Base-by-base conservation (phyloP, 352 stramenopile species). In the Phytophthora pinifolia region DNA sequence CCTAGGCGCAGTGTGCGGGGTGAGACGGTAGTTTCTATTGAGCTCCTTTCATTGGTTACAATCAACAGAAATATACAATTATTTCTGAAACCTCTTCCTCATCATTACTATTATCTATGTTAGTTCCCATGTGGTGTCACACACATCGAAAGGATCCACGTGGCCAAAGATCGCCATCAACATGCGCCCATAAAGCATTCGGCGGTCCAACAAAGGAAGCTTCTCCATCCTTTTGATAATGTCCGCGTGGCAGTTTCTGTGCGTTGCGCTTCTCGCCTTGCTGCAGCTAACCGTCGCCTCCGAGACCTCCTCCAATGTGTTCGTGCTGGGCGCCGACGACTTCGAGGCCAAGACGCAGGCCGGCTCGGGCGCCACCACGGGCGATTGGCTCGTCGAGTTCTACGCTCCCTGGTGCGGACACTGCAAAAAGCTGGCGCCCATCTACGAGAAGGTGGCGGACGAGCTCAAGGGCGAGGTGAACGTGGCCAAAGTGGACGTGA, bases 331-430 rank as follows among this genome's bases (percentile, higher is more conserved):
- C 9, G 67, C 65, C 20, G 69, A 61, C 32, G 89, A 88, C 72
- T 97, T 97, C 56, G 89, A 97, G 68, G 79, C 94, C 69, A 53
- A 91, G 55, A 97, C 89, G 52, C 89, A 97, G 67, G 92, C 85
- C 7, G 67, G 84, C 10, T 96, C 86, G 7, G 89, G 92, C 22
- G 85, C 88, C 25, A 98, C 90, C 2, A 97, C 92, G 4, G 92
- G 92, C 51, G 88, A 97, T 69, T 97, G 89, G 89, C 78, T 92
- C 44, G 69, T 94, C 43, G 68, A 94, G 59, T 92, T 94, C 57
- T 92, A 92, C 64, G 80, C 83, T 37, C 81, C 83, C 17, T 91
- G 80, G 78, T 93, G 78, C 62, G 68, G 64, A 9, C 78, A 86
- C 56, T 86, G 78, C 69, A 77, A 84, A 60, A 59, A 59, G 36